Base-by-base conservation (phyloP, 768 basidiomycete species). In the Russula lepida region DNA sequence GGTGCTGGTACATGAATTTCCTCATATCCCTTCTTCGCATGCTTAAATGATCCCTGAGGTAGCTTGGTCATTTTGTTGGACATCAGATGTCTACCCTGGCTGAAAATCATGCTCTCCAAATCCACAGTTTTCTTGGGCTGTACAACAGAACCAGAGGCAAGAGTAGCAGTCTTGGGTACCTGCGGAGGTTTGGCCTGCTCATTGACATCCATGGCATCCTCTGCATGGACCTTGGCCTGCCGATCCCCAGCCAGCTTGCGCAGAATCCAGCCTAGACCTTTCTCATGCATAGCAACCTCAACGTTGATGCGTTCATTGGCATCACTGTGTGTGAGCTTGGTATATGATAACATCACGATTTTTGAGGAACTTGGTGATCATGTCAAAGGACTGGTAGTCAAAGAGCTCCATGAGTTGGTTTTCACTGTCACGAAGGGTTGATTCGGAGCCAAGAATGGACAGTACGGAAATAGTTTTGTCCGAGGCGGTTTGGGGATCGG, bases 61-160 rank as follows among this genome's bases (percentile, higher is more conserved):
- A 98, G 84, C 71, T 95, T 97, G 76, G 89, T 91, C 76, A 97
- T 98, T 75, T 98, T 98, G 77, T 98, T 98, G 17, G 92, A 92
- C 95, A 98, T 99, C 63, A 98, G 76, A 63, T 98, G 95, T 0
- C 92, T 93, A 25, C 95, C 97, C 68, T 98, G 94, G 49, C 85
- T 84, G 75, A 99, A 99, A n/a, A 91, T 87, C 87, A 98, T 89
- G 61, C 84, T 82, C 68, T 97, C 94, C 55, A 99, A 78, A 71
- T 98, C 97, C 37, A 99, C 81, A 0, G 82, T 86, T 41, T 78
- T 79, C 66, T 92, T 91, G 4, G 94, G 95, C 66, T 92, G 89
- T 2, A 93, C 82, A 0, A 83, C 85, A 1, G 92, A 90, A 2
- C 93, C 94, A 4, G 95, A 91, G 0, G 86, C 86, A 30, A 95